Base-by-base conservation (phyloP, 2,329 filamentous ascomycete genomes). In the Colletotrichum paranaense region DNA sequence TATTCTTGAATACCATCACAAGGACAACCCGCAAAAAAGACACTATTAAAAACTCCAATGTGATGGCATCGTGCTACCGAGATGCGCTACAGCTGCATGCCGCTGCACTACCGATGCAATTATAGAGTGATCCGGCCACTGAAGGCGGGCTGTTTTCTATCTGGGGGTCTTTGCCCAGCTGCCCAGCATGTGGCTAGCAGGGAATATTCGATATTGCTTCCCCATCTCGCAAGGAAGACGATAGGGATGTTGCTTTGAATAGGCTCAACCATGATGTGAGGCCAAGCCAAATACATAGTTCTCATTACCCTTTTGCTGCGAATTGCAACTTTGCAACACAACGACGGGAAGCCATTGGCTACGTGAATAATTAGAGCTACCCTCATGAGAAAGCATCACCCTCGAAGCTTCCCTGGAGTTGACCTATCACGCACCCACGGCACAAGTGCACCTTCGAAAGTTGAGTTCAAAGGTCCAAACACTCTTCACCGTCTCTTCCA, bases 131-230 rank as follows among this genome's bases (percentile, higher is more conserved):
- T 24, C 12, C n/a, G 38, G 14, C 42, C 56, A 30, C 42, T 49
- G 38, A 52, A 30, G 11, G 7, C 19, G 42, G 38, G 16, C 8
- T 19, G 55, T 12, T 62, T 22, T 4, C 8, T n/a, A 28, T 49
- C 19, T 49, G 11, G 42, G 42, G 19, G 19, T 49, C 19, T 49
- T 19, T 49, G n/a, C 28, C 46, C 49, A 11, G 9, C 24, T 52
- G 67, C 62, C 62, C 42, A 66, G 67, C 67, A 66, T 55, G 46
- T 68, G 57, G 42, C 30, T 11, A 49, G 59, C 30, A 62, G 32
- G 55, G 35, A 7, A 11, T 49, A n/a, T 9, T 49, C 19, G 19
- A n/a, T 22, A n/a, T 49, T 49, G 19, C 19, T 2, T 49, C 42
- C 42, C 42, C 42, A 42, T 49, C 42, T 49, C 19, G 42, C 42